phyloP scores from a whole-genome alignment of 208 protist genomes.

The Leishmania amazonensis region DNA sequence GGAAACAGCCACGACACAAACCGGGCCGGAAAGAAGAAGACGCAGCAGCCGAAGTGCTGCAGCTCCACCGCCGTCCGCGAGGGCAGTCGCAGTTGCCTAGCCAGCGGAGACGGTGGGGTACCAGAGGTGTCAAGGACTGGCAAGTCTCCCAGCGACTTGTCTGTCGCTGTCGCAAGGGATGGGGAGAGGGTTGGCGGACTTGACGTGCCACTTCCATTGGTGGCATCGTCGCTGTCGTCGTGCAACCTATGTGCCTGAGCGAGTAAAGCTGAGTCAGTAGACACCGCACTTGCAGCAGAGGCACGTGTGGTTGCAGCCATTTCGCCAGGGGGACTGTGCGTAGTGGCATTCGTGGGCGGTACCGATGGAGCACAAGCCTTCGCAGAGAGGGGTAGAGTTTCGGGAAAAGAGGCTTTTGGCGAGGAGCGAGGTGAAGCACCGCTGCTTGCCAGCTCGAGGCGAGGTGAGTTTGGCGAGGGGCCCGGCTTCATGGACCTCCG shows the following conservation, averaged over 20 bases:
- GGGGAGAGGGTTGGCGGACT: not conserved
- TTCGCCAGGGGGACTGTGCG: not conserved
- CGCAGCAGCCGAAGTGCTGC: constrained; percentile 79
- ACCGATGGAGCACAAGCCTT: not conserved
- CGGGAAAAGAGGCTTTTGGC: not conserved
- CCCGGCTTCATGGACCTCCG: not conserved
- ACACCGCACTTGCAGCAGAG: not conserved
- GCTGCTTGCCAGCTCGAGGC: not conserved
- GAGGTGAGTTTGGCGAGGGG: not conserved
- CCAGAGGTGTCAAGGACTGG: not conserved
- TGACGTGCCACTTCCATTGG: not conserved
- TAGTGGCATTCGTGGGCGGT: not conserved
- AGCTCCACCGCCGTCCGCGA: constrained; percentile 15
- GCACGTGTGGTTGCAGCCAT: not conserved
- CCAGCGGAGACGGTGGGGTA: constrained; percentile 9
- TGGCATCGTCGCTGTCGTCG: not conserved
- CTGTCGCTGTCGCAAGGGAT: not conserved
- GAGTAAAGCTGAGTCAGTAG: not conserved
- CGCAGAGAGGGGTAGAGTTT: not conserved
- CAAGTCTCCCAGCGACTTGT: not conserved
- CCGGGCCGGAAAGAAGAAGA: constrained; percentile 87
- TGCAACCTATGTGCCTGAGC: not conserved
- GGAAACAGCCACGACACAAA: constrained; percentile 84
- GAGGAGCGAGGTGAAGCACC: not conserved
- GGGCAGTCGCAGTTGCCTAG: constrained; percentile 1